Percentiles rank a stretch among this genome's conserved stretches.
Evolutionary conservation across 148 eudicot genomes (phyloP).

Genomic region (Rhododendron kiyosumense): DNA sequence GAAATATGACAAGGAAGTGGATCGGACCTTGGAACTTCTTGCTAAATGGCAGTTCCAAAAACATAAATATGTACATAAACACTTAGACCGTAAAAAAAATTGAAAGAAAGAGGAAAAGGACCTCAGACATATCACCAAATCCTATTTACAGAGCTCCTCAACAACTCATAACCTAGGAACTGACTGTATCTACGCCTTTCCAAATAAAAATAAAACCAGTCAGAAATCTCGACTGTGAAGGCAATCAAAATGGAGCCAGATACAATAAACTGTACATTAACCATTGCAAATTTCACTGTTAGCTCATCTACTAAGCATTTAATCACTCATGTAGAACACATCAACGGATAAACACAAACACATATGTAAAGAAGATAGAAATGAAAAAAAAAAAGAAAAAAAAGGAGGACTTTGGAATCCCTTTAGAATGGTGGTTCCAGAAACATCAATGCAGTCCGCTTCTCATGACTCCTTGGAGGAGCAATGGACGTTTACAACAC

Average conservation of each 20-base stretch:
- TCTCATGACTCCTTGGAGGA: not conserved
- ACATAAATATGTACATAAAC: not conserved
- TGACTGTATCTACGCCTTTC: not conserved
- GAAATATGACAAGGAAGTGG: not conserved
- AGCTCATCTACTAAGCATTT: not conserved
- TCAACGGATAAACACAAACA: not conserved
- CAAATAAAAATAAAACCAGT: not conserved
- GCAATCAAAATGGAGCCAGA: not conserved
- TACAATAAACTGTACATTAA: not conserved
- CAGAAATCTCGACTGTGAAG: not conserved
- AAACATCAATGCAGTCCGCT: not conserved
- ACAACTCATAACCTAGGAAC: not conserved
- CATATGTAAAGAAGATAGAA: not conserved
- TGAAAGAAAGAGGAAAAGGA: not conserved
- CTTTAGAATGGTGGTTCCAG: not conserved
- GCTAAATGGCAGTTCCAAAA: not conserved
- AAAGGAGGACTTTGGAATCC: not conserved
- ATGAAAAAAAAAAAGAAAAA: not conserved
- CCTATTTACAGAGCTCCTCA: not conserved
- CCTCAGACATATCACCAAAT: not conserved
- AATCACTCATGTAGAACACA: not conserved
- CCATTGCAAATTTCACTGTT: not conserved
- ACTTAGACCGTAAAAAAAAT: not conserved
- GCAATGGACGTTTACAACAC: not conserved
- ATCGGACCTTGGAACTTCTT: not conserved